phyloP scores from a whole-genome alignment of 2,329 filamentous ascomycete species.

The Zasmidium angulare region DNA sequence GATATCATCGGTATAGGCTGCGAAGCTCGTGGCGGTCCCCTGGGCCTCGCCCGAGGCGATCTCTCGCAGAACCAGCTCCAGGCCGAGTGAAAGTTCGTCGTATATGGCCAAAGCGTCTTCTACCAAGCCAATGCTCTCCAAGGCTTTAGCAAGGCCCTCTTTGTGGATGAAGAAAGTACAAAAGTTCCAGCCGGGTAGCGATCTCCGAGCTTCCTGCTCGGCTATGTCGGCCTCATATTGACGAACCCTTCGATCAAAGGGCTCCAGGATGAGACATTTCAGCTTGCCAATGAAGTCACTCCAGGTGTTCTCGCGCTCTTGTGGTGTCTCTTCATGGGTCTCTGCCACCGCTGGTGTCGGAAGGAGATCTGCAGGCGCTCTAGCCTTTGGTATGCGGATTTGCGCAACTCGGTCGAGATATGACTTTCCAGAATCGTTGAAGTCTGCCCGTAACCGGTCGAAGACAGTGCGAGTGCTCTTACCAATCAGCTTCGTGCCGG shows the following conservation, averaged over 20 bases:
- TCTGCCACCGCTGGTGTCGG: slow-evolving; percentile 44
- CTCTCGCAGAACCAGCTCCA: slow-evolving; percentile 79
- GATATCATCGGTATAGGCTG: slow-evolving; percentile 72
- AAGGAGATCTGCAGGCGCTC: slow-evolving; percentile 46
- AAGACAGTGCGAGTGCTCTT: slow-evolving; percentile 77
- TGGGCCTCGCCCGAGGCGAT: slow-evolving; percentile 61
- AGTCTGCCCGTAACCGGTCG: slow-evolving; percentile 87
- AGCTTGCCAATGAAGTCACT: slow-evolving; percentile 80
- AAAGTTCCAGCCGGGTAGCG: slow-evolving; percentile 95
- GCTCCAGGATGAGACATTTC: slow-evolving; percentile 80
- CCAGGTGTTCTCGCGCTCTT: slow-evolving; percentile 81
- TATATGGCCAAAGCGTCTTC: slow-evolving; percentile 95
- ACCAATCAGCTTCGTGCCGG: slow-evolving; percentile 72
- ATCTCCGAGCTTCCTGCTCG: slow-evolving; percentile 85
- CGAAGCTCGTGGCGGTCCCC: slow-evolving; percentile 70
- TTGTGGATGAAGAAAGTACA: slow-evolving; percentile 99
- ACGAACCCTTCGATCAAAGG: slow-evolving; percentile 84
- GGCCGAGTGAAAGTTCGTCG: slow-evolving; percentile 84
- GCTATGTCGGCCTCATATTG: slow-evolving; percentile 98
- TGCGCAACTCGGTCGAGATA: slow-evolving; percentile 78
- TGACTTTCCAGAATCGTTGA: slow-evolving; percentile 75
- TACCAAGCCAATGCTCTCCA: slow-evolving; percentile 92
- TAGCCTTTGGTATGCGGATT: slow-evolving; percentile 65
- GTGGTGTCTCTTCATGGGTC: slow-evolving; percentile 67
- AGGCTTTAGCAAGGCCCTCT: slow-evolving; percentile 87